phyloP scores from a whole-genome alignment of 169 alveolate genomes.

The Toxoplasma gondii region DNA sequence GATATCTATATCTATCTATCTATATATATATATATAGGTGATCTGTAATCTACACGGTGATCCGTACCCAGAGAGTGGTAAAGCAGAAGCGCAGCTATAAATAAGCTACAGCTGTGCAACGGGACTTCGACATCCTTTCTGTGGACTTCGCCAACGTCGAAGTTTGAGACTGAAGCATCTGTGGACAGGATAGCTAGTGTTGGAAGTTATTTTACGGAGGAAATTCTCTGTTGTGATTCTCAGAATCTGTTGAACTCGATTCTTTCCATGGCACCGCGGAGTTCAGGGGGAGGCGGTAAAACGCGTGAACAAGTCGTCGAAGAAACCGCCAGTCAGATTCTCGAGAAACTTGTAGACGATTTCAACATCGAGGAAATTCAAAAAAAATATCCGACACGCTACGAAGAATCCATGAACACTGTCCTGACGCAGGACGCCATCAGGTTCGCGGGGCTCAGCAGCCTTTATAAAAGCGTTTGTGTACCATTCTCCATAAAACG shows the following conservation, averaged over 20 bases:
- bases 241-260: constrained; percentile 62
- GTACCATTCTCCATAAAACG: constrained; percentile 77
- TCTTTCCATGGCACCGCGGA: constrained; percentile 61
- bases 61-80: no score
- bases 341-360: constrained; percentile 80
- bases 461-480: constrained; percentile 85
- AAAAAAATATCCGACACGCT: constrained; percentile 88
- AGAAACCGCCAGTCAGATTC: constrained; percentile 71
- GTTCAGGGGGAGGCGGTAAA: constrained; percentile 84
- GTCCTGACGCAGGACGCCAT: constrained; percentile 89
- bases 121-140: no score
- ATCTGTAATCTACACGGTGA: no score
- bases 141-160: no score
- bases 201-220: no score
- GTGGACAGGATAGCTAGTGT: no score
- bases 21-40: no score
- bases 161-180: no score
- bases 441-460: constrained; percentile 80
- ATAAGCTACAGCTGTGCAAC: no score
- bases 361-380: constrained; percentile 85
- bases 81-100: no score
- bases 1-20: no score
- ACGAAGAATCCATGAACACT: constrained; percentile 92
- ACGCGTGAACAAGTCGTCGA: constrained; percentile 67
- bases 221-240: not conserved